Conservation (phyloP, 352 stramenopile species). For the Phytophthora idaei region DNA sequence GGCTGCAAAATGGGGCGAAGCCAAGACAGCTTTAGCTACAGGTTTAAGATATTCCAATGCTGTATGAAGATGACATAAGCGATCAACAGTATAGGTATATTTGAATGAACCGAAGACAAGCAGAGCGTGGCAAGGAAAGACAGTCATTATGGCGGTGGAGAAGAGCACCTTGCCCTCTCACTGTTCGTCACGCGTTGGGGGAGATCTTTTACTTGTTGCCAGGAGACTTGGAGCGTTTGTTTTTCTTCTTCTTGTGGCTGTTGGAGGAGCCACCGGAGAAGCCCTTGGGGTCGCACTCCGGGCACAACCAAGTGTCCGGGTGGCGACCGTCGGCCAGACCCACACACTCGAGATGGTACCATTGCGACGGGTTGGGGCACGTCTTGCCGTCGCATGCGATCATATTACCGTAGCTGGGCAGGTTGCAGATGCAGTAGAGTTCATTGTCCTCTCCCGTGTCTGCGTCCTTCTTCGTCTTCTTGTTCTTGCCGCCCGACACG, state of each 20-base stretch:
- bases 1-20: neutral
- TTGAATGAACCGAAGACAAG: conserved; percentile 30
- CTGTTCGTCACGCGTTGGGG: conserved; percentile 12
- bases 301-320: conserved; percentile 87
- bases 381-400: conserved; percentile 90
- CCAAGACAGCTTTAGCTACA: neutral
- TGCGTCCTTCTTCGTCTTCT: conserved; percentile 74
- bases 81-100: conserved; percentile 36
- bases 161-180: too few relatives aligned
- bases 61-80: conserved; percentile 1
- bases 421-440: conserved; percentile 89
- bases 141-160: too few relatives aligned
- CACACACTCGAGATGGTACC: conserved; percentile 89
- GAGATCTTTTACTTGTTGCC: conserved; percentile 54
- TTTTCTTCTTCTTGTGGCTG: conserved; percentile 89
- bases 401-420: conserved; percentile 89
- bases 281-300: conserved; percentile 84
- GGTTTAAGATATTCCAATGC: neutral
- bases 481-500: conserved; percentile 36
- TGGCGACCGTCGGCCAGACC: conserved; percentile 80
- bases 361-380: conserved; percentile 86
- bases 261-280: conserved; percentile 62
- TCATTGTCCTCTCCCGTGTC: conserved; percentile 84
- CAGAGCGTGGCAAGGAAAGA: neutral
- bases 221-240: conserved; percentile 83